phyloP scores from a whole-genome alignment of 768 basidiomycete species.

The Ramaria sp. region DNA sequence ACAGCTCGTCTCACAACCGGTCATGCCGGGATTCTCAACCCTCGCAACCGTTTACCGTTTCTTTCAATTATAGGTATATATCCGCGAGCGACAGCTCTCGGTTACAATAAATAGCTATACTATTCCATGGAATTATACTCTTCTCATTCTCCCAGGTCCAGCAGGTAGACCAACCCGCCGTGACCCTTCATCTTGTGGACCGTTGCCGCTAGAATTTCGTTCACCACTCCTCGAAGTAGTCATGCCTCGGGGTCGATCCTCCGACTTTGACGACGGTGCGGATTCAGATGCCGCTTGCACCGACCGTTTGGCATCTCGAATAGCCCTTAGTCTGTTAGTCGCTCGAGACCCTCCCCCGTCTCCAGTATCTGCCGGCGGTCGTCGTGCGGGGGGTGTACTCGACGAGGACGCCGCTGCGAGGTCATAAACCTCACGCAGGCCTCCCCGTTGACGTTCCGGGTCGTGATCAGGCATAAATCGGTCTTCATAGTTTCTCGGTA shows the following conservation, averaged over 20 bases:
- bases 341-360: conserved; percentile 23
- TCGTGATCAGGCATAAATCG: conserved; percentile 8
- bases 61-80: no score
- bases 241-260: background rate
- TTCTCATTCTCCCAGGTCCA: conserved; percentile 15
- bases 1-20: no score
- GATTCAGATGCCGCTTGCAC: conserved; percentile 11
- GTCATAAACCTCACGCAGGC: conserved; percentile 30
- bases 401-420: conserved; percentile 17
- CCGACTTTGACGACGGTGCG: background rate
- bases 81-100: no score
- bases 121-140: no score
- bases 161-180: conserved; percentile 26
- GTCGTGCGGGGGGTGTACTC: background rate
- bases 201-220: background rate
- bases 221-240: background rate
- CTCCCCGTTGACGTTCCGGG: conserved; percentile 13
- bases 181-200: no score
- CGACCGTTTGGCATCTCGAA: conserved; percentile 39
- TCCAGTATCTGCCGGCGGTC: conserved; percentile 8
- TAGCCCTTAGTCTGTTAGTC: conserved; percentile 36
- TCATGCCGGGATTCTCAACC: no score
- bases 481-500: conserved; percentile 12
- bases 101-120: no score
- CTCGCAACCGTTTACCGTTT: no score